These are phyloP conservation scores for Cyclanthera cordifolia DNA, from an alignment of 306 rosid genomes.

Conservation along the genomic window DNA sequence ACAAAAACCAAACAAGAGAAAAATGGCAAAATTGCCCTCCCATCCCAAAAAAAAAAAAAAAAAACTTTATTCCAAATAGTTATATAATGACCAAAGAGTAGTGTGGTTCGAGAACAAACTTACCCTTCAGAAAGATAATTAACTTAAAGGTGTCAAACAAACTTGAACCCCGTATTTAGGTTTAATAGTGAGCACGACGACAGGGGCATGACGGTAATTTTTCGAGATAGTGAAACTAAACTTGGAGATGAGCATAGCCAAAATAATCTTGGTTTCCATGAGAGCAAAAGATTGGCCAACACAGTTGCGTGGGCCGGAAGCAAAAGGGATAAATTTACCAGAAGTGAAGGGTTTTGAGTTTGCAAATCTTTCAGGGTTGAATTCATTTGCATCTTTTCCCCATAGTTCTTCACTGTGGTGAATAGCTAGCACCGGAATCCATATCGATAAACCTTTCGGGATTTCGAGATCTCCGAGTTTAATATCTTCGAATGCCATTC, in stretches of 20 bases:
- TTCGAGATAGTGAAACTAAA: conserved; percentile 53
- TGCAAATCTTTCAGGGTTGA: conserved; percentile 73
- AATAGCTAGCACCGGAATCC: conserved; percentile 93
- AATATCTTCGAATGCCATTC: conserved; percentile 90
- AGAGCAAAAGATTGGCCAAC: conserved; percentile 83
- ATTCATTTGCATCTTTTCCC: conserved; percentile 91
- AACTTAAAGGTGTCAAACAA: conserved; percentile 48
- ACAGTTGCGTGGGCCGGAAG: conserved; percentile 83
- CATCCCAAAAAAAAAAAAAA: not conserved
- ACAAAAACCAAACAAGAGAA: not conserved
- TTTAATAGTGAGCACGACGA: conserved; percentile 72
- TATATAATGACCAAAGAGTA: no score
- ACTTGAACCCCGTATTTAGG: conserved; percentile 92
- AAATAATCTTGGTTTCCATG: conserved; percentile 84
- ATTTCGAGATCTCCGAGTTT: conserved; percentile 66
- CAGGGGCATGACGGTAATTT: conserved; percentile 77
- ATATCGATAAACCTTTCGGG: conserved; percentile 82
- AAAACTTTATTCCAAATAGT: no score
- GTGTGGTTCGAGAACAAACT: no score
- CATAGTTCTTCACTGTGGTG: conserved; percentile 76
- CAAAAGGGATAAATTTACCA: conserved; percentile 79
- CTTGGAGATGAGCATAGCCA: conserved; percentile 69
- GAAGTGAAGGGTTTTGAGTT: conserved; percentile 49
- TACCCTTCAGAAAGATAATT: no score
- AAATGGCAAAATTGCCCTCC: not conserved